A percentile compares a stretch with the other conserved stretches of the same genome.
These are phyloP conservation scores for Astrocystis sublimbata DNA, from an alignment of 495 filamentous ascomycete genomes.

Conservation along the genomic window DNA sequence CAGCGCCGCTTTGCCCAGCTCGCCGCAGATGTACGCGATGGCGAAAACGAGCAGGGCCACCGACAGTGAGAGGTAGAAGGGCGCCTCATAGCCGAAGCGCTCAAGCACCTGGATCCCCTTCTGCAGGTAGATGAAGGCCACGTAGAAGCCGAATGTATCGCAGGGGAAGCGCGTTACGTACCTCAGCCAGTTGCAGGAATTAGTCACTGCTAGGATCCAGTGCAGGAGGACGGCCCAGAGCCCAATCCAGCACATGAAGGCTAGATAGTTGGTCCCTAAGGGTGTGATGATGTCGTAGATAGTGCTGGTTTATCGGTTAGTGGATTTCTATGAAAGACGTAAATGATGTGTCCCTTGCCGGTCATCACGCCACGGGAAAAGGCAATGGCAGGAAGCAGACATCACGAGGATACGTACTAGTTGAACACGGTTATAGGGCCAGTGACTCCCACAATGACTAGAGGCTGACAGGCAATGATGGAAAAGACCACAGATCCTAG, in stretches of 20 bases:
- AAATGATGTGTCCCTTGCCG: not conserved
- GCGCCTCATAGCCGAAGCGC: slow-evolving; percentile 51
- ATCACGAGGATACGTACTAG: slow-evolving; percentile 49
- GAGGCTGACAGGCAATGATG: slow-evolving; percentile 71
- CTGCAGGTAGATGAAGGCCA: slow-evolving; percentile 82
- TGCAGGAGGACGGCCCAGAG: slow-evolving; percentile 84
- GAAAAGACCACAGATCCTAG: slow-evolving; percentile 76
- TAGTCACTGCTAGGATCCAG: slow-evolving; percentile 75
- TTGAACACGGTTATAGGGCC: slow-evolving; percentile 88
- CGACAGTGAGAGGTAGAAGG: slow-evolving; percentile 74
- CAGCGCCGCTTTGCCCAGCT: slow-evolving; percentile 66
- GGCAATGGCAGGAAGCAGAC: not conserved
- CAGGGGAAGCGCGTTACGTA: slow-evolving; percentile 85
- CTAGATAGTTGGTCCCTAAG: slow-evolving; percentile 68
- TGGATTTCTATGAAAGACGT: not conserved
- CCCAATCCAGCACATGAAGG: slow-evolving; percentile 85
- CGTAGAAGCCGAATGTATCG: slow-evolving; percentile 88
- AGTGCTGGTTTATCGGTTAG: slow-evolving; percentile 49
- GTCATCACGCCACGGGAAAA: not conserved
- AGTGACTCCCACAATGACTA: slow-evolving; percentile 90
- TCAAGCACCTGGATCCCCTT: slow-evolving; percentile 81
- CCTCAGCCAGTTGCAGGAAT: slow-evolving; percentile 74
- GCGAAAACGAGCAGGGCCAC: slow-evolving; percentile 73
- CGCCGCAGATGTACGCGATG: slow-evolving; percentile 67
- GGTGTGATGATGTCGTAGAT: slow-evolving; percentile 79